Conservation (phyloP, 371 early-diverging fungal species). For the Actinomucor elegans region DNA sequence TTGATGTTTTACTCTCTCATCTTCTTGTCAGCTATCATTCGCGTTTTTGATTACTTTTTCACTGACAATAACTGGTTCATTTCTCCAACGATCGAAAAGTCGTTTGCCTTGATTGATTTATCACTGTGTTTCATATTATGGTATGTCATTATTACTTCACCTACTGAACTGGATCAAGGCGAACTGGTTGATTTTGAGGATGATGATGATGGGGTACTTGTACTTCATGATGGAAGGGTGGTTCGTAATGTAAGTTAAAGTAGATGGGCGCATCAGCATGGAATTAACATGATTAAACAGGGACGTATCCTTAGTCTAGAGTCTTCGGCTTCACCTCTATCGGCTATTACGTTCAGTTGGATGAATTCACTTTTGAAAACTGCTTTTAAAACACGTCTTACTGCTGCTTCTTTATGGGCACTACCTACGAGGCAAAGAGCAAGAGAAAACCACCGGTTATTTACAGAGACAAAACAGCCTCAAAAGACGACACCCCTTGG, state of each 20-base stretch:
- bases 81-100: slow-evolving; percentile 42
- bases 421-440: slow-evolving; percentile 51
- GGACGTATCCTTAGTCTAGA: slow-evolving; percentile 61
- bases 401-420: slow-evolving; percentile 69
- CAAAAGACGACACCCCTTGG: not conserved
- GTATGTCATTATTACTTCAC: slow-evolving; percentile 47
- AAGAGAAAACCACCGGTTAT: slow-evolving; percentile 36
- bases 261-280: no score
- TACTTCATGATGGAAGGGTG: slow-evolving; percentile 43
- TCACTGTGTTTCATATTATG: slow-evolving; percentile 37
- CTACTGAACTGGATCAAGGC: slow-evolving; percentile 44
- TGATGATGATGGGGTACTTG: slow-evolving; percentile 44
- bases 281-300: slow-evolving; percentile 14
- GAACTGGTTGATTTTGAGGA: slow-evolving; percentile 46
- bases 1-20: slow-evolving; percentile 48
- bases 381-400: slow-evolving; percentile 59
- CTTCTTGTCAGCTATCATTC: slow-evolving; percentile 42
- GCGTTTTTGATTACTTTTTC: slow-evolving; percentile 48
- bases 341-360: slow-evolving; percentile 76
- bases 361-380: slow-evolving; percentile 67
- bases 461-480: slow-evolving; percentile 14
- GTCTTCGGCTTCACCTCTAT: slow-evolving; percentile 60
- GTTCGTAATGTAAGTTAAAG: slow-evolving; percentile 39
- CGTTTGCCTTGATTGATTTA: slow-evolving; percentile 44
- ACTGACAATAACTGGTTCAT: slow-evolving; percentile 32